Conservation (phyloP, 106 monocot species). For the Acorus calamus region DNA sequence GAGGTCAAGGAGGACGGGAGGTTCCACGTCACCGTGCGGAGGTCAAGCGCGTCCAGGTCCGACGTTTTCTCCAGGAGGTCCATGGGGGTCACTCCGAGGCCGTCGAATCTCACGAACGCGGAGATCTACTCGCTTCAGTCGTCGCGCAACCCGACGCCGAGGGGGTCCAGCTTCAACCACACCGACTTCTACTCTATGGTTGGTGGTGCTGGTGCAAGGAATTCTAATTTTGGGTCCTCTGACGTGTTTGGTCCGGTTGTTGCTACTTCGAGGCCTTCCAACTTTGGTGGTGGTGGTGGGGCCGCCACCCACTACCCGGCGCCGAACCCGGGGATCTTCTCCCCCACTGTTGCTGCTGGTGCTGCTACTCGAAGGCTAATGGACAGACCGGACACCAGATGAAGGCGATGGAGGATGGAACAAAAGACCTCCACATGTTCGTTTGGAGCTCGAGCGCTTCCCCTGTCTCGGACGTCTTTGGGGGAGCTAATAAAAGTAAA, state of each 20-base stretch:
- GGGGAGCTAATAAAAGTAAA: no score
- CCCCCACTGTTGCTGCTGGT: background rate
- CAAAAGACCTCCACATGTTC: slow-evolving; percentile 31
- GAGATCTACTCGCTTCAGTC: slow-evolving; percentile 31
- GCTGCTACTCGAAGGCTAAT: background rate
- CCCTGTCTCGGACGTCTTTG: slow-evolving; percentile 6
- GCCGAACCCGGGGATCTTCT: slow-evolving; percentile 9
- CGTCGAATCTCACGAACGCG: slow-evolving; percentile 26
- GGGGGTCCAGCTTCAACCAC: slow-evolving; percentile 30
- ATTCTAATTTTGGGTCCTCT: slow-evolving; percentile 4
- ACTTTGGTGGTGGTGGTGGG: slow-evolving; percentile 3
- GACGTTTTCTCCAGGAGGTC: slow-evolving; percentile 6
- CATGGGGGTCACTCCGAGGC: slow-evolving; percentile 12
- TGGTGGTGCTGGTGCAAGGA: background rate
- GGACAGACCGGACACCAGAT: background rate
- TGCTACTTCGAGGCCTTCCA: slow-evolving; percentile 9
- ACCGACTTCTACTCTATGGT: slow-evolving; percentile 20
- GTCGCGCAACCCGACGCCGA: slow-evolving; percentile 20
- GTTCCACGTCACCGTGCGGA: slow-evolving; percentile 25
- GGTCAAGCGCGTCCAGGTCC: slow-evolving; percentile 17
- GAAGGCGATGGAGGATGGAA: slow-evolving; percentile 1
- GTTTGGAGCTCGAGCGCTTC: slow-evolving; percentile 21
- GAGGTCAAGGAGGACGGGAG: slow-evolving; percentile 24
- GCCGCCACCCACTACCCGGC: slow-evolving; percentile 6
- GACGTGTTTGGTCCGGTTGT: slow-evolving; percentile 9